phyloP scores from a whole-genome alignment of 2,329 filamentous ascomycete genomes.

The Colletotrichum trifolii region DNA sequence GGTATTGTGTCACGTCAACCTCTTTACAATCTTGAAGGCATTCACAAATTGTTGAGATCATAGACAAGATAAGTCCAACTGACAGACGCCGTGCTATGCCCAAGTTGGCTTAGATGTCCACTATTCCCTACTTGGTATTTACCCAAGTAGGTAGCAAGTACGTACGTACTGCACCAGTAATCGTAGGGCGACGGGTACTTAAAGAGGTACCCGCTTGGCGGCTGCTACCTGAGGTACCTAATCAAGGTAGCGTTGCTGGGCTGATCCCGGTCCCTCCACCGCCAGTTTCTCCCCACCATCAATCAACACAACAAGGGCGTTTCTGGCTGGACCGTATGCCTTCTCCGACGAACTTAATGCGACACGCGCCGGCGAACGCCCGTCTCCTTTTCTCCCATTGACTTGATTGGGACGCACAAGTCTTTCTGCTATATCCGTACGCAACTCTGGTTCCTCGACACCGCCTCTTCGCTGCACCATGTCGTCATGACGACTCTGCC shows the following conservation, averaged over 20 bases:
- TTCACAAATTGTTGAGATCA: no score
- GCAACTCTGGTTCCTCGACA: conserved; percentile 5
- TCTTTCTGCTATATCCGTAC: no score
- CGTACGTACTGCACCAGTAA: no score
- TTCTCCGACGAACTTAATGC: conserved; percentile 21
- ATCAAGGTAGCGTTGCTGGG: conserved; percentile 17
- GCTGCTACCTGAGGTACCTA: neutral
- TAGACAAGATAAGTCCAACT: no score
- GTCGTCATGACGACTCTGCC: conserved; percentile 46
- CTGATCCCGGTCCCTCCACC: conserved; percentile 34
- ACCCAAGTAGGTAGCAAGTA: no score
- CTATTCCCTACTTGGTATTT: no score
- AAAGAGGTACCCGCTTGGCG: neutral
- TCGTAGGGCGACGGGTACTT: no score
- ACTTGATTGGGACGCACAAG: neutral
- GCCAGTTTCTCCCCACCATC: conserved; percentile 32
- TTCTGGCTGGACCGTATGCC: conserved; percentile 5
- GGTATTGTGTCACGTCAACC: no score
- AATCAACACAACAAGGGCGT: conserved; percentile 36
- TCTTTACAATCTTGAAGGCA: no score
- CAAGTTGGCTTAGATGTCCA: no score
- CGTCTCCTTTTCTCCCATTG: conserved; percentile 6
- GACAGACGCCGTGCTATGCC: no score
- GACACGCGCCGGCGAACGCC: conserved; percentile 4
- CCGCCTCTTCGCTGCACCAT: conserved; percentile 37